A percentile compares a stretch with the other conserved stretches of the same genome.
Evolutionary conservation across 164 flowering plant species (phyloP).

Genomic region (Chimonanthus salicifolius): DNA sequence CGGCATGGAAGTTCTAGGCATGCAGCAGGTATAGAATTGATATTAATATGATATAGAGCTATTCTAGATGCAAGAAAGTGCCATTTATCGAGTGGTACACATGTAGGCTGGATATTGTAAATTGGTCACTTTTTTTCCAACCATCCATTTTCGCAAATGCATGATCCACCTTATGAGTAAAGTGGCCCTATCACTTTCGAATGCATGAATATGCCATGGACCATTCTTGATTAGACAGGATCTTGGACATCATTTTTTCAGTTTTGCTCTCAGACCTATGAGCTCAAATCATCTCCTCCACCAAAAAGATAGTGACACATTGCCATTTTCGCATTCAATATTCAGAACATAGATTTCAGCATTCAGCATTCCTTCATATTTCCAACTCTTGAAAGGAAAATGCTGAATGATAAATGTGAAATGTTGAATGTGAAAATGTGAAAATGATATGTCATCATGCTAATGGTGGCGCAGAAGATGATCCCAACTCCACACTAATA

Average conservation of each 20-base stretch:
- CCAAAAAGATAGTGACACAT: too few species aligned
- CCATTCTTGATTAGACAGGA: background rate
- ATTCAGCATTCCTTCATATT: too few species aligned
- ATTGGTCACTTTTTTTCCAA: background rate
- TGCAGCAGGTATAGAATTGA: conserved; percentile 36
- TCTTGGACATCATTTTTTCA: background rate
- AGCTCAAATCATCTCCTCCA: background rate
- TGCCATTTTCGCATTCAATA: too few species aligned
- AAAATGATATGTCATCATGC: too few species aligned
- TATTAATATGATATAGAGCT: background rate
- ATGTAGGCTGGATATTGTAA: background rate
- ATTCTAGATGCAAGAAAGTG: background rate
- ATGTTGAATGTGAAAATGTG: too few species aligned
- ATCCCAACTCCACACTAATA: background rate
- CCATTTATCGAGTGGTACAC: background rate
- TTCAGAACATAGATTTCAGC: too few species aligned
- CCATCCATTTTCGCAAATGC: background rate
- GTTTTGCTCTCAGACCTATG: background rate
- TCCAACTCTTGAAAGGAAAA: too few species aligned
- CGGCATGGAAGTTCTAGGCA: conserved; percentile 26
- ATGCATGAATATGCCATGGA: background rate
- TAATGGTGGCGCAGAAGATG: too few species aligned
- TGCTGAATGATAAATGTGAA: too few species aligned
- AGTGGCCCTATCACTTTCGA: background rate
- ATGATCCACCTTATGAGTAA: background rate